Conservation (phyloP, 352 stramenopile genomes). For the Phytopythium ostracodes region DNA sequence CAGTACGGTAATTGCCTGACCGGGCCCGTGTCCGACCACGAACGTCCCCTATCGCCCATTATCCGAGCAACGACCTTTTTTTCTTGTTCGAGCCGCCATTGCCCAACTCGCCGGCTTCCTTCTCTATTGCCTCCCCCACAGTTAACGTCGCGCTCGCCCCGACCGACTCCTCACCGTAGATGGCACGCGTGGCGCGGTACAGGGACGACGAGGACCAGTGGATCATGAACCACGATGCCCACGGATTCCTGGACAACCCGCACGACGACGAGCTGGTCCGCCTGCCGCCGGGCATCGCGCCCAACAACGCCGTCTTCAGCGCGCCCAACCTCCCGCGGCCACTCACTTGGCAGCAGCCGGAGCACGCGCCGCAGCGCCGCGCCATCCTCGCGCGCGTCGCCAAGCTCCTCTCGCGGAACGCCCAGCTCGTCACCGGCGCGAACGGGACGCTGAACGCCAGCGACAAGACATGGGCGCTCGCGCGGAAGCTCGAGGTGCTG, state of each 20-base stretch:
- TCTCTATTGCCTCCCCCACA: background rate
- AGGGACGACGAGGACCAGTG: slow-evolving; percentile 1
- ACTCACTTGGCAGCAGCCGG: slow-evolving; percentile 77
- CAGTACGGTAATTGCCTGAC: too few relatives aligned
- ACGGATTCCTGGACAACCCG: background rate
- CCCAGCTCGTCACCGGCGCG: slow-evolving; percentile 25
- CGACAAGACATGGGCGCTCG: slow-evolving; percentile 64
- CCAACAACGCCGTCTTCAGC: slow-evolving; percentile 75
- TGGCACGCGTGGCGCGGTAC: background rate
- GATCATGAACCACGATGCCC: slow-evolving; percentile 8
- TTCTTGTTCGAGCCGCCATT: too few relatives aligned
- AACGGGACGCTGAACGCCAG: slow-evolving; percentile 3
- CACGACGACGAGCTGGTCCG: slow-evolving; percentile 16
- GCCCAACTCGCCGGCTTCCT: background rate
- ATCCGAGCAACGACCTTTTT: too few relatives aligned
- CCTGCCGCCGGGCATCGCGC: slow-evolving; percentile 54
- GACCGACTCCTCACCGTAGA: background rate
- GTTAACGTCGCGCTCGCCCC: background rate
- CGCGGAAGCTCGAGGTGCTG: slow-evolving; percentile 78
- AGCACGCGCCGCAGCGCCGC: slow-evolving; percentile 65
- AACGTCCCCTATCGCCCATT: background rate
- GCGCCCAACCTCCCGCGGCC: slow-evolving; percentile 61
- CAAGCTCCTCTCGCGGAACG: slow-evolving; percentile 55
- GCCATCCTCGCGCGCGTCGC: slow-evolving; percentile 65
- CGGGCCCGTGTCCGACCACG: background rate